A percentile compares a stretch with the other conserved stretches of the same genome.
These are phyloP conservation scores for Cenococcum geophilum DNA, from an alignment of 495 filamentous ascomycete genomes.

Conservation along the genomic window DNA sequence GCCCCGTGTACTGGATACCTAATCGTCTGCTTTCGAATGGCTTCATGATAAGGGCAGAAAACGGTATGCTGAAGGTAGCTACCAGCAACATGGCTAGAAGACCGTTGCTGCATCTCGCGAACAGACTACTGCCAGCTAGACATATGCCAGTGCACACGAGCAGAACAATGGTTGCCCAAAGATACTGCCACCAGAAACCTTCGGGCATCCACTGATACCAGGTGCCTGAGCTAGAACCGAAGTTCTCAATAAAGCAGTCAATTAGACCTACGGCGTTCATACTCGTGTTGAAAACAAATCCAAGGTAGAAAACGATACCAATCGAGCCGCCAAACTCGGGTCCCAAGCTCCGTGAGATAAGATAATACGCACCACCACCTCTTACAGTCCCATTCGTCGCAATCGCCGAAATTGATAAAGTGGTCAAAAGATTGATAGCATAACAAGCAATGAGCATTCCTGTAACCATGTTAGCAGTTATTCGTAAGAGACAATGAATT, in stretches of 20 bases:
- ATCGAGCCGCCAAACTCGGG: conserved; percentile 91
- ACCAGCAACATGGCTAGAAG: conserved; percentile 67
- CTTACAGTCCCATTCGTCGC: conserved; percentile 86
- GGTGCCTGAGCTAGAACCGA: conserved; percentile 55
- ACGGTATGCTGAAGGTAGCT: conserved; percentile 74
- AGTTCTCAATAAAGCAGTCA: conserved; percentile 73
- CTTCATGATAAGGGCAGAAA: conserved; percentile 60
- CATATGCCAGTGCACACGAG: conserved; percentile 70
- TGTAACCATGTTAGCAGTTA: conserved; percentile 31
- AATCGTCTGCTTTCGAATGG: conserved; percentile 58
- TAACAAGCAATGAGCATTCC: conserved; percentile 68
- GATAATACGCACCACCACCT: conserved; percentile 81
- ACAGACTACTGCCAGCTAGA: conserved; percentile 72
- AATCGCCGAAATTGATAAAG: conserved; percentile 80
- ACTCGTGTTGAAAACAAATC: conserved; percentile 77
- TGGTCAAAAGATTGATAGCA: conserved; percentile 74
- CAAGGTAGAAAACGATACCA: conserved; percentile 81
- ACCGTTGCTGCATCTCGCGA: conserved; percentile 72
- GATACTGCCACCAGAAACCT: conserved; percentile 72
- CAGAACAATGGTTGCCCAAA: conserved; percentile 68
- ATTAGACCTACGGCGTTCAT: conserved; percentile 86
- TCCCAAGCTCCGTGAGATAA: conserved; percentile 80
- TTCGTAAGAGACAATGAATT: not conserved
- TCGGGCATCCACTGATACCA: conserved; percentile 59
- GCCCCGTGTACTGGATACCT: conserved; percentile 70